These are phyloP conservation scores for Handroanthus guayacan DNA, from an alignment of 257 asterid genomes.

Conservation along the genomic window DNA sequence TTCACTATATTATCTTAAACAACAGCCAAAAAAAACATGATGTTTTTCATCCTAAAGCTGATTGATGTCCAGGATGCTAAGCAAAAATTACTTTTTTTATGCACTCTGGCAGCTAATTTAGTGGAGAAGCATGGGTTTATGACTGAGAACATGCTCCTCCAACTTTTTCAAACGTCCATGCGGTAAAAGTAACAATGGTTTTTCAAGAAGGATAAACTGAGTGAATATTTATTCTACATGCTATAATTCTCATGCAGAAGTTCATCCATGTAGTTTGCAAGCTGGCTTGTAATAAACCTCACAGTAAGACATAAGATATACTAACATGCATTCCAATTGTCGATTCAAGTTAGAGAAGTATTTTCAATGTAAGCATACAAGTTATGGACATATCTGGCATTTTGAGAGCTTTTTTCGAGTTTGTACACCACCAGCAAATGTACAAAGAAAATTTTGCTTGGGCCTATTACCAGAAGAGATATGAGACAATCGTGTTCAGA, in stretches of 20 bases:
- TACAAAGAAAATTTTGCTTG: not conserved
- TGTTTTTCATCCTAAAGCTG: not conserved
- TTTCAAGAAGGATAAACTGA: not conserved
- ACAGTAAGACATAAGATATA: not conserved
- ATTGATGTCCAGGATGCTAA: not conserved
- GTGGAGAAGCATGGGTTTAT: no score
- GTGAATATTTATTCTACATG: not conserved
- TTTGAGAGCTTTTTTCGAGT: not conserved
- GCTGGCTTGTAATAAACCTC: not conserved
- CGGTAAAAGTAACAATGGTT: not conserved
- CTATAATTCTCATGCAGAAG: not conserved
- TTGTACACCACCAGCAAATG: not conserved
- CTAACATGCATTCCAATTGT: not conserved
- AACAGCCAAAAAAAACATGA: not conserved
- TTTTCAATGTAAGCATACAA: no score
- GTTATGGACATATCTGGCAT: not conserved
- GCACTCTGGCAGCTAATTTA: not conserved
- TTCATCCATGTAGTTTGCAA: not conserved
- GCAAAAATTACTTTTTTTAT: not conserved
- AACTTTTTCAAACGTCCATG: not conserved
- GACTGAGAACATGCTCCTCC: not conserved
- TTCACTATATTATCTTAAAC: not conserved
- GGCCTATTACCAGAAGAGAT: not conserved
- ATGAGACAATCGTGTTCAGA: not conserved
- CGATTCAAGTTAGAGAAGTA: not conserved